phyloP scores from a whole-genome alignment of 2,329 filamentous ascomycete species.

The Penicillium crustosum region DNA sequence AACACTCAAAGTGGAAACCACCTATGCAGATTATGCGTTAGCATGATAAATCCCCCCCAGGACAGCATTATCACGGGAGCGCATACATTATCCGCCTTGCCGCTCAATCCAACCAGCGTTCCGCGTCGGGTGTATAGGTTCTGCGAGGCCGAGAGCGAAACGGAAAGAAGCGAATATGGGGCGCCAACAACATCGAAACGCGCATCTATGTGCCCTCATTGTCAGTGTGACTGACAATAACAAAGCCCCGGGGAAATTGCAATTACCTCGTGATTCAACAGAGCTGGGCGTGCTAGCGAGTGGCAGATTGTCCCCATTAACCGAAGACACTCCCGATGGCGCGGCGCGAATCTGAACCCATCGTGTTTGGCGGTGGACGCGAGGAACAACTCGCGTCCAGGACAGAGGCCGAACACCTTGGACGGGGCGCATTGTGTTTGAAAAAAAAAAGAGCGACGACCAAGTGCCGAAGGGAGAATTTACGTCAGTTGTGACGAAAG shows the following conservation, averaged over 20 bases:
- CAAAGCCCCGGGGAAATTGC: background rate
- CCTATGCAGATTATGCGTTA: slow-evolving; percentile 50
- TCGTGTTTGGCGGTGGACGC: slow-evolving; percentile 34
- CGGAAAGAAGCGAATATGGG: slow-evolving; percentile 90
- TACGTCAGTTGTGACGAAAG: slow-evolving; percentile 27
- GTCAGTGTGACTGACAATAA: slow-evolving; percentile 14
- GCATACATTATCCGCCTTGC: slow-evolving; percentile 83
- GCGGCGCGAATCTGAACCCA: slow-evolving; percentile 48
- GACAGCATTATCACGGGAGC: background rate
- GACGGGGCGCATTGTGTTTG: slow-evolving; percentile 38
- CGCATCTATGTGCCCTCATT: slow-evolving; percentile 63
- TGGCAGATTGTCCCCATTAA: slow-evolving; percentile 40
- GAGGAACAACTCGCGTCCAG: slow-evolving; percentile 34
- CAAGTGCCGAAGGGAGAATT: slow-evolving; percentile 18
- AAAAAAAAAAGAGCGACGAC: slow-evolving; percentile 2
- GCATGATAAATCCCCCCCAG: background rate
- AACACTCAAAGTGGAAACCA: slow-evolving; percentile 83
- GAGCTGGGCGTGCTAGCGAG: slow-evolving; percentile 40
- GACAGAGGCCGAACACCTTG: slow-evolving; percentile 37
- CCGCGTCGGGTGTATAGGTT: slow-evolving; percentile 89
- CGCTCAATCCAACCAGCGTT: slow-evolving; percentile 84
- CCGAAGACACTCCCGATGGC: slow-evolving; percentile 39
- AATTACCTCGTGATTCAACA: slow-evolving; percentile 44
- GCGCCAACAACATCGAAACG: slow-evolving; percentile 90
- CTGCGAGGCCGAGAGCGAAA: slow-evolving; percentile 89